Evolutionary conservation across 2,329 filamentous ascomycete genomes (phyloP).

Genomic region (Gyromitra esculenta): DNA sequence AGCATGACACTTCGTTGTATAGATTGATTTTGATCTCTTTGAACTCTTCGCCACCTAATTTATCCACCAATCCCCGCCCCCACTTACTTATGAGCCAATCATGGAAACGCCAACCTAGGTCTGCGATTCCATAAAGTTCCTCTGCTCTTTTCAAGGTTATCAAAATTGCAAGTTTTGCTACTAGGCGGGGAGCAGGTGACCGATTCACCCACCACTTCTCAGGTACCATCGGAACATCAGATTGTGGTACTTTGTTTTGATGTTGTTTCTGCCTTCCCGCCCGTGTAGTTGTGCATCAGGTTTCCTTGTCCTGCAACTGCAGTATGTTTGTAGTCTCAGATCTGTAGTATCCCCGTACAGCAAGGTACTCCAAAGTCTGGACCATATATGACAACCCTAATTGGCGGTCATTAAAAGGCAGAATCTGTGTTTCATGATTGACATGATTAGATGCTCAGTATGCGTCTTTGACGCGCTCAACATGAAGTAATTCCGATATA

Average conservation of each 20-base stretch:
- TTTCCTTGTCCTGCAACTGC: background rate
- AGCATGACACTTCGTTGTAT: background rate
- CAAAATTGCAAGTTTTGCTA: background rate
- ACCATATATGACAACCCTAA: background rate
- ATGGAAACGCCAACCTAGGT: background rate
- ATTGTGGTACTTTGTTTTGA: no score
- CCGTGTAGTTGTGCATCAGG: background rate
- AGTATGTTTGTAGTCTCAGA: background rate
- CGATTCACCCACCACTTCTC: no score
- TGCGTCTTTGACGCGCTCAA: background rate
- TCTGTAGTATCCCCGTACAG: background rate
- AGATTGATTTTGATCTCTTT: background rate
- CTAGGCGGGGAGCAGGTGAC: background rate
- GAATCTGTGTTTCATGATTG: background rate
- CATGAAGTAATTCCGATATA: constrained; percentile 5
- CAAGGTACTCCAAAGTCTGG: constrained; percentile 1
- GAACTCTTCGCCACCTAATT: background rate
- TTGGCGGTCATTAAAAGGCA: background rate
- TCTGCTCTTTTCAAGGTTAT: background rate
- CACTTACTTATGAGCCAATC: background rate
- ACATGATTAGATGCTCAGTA: background rate
- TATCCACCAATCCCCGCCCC: background rate
- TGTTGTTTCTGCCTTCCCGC: no score
- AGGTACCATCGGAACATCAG: no score
- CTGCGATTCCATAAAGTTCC: background rate